Conservation (phyloP, 805 yeast species). For the Wickerhamomyces canadensis region DNA sequence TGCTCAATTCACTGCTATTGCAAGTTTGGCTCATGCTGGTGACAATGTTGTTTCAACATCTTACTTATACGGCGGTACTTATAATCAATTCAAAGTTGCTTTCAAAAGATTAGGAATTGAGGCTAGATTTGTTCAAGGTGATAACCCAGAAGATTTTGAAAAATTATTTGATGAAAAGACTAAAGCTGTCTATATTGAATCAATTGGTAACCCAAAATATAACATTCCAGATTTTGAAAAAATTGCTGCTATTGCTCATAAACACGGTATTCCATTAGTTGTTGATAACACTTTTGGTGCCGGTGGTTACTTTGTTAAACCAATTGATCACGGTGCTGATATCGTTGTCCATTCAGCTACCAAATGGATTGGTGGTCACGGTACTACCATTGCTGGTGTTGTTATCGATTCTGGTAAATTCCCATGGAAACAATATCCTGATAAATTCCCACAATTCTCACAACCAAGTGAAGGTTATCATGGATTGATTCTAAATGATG, state of each 20-base stretch:
- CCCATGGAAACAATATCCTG: conserved; percentile 83
- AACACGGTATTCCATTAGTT: conserved; percentile 82
- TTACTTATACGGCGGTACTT: conserved; percentile 91
- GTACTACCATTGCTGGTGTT: conserved; percentile 90
- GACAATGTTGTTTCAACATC: conserved; percentile 87
- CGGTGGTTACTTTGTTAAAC: conserved; percentile 83
- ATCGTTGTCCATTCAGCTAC: conserved; percentile 93
- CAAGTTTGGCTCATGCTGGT: conserved; percentile 80
- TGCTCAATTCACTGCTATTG: conserved; percentile 82
- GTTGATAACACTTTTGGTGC: conserved; percentile 98
- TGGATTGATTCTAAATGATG: conserved; percentile 77
- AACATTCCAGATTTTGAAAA: conserved; percentile 87
- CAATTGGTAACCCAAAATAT: conserved; percentile 90
- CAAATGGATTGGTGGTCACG: conserved; percentile 98
- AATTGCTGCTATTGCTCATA: conserved; percentile 72
- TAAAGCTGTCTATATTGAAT: conserved; percentile 83
- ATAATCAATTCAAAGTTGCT: conserved; percentile 89
- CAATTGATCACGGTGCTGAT: conserved; percentile 87
- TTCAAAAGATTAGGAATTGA: conserved; percentile 87
- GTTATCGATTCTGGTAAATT: conserved; percentile 88
- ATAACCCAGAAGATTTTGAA: conserved; percentile 64
- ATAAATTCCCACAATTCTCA: conserved; percentile 87
- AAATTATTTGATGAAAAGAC: conserved; percentile 76
- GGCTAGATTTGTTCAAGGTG: conserved; percentile 81
- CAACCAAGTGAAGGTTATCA: conserved; percentile 92